Evolutionary conservation across 2,329 filamentous ascomycete genomes (phyloP), one percentile per base, ranked within the genome.

Genomic region (Rhinocladiella similis): DNA sequence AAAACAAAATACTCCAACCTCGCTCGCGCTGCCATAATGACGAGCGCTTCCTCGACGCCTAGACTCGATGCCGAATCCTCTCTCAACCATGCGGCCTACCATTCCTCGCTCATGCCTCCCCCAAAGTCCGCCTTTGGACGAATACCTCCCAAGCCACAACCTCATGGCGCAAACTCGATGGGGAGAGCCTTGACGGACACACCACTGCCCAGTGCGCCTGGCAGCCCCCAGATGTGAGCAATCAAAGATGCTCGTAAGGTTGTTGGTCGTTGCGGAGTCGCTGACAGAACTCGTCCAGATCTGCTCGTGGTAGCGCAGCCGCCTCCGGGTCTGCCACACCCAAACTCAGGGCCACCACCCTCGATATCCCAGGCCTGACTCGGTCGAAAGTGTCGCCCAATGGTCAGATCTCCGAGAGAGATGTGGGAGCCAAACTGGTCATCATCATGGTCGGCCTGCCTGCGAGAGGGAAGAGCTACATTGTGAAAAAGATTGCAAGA

Each of bases 401-500:
- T 73, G 94, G 94, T 64, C 86, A 90, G 67, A 99, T 99, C 66
- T 88, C 94, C 53, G 87, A 93, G 69, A 84, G 93, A 68, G 94
- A 99, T 81, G 89, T 99, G 48, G 94, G 92, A 48, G 89, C 94
- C 39, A 99, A 99, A 79, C 80, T 99, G 60, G 91, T 97, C 69
- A 96, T 99, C 67, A 86, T 99, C 71, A 99, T 99, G 94, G 94
- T 99, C 59, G 94, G 94, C 62, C 77, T 99, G 66, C 94, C 94
- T 2, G 94, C 94, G 9, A 83, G 94, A 67, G 94, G 94, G 70
- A 99, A 99, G 77, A 97, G 92, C 53, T 99, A 99, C 75, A 96
- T 99, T 68, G 97, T 94, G 60, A 97, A 97, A 80, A 99, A 99
- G 77, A 83, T 99, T 61, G 89, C 94, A 57, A 84, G 94, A 60